A percentile compares a stretch with the other conserved stretches of the same genome.
Conservation (phyloP, 176 grass and related monocot species). For the Juncus inflexus region DNA sequence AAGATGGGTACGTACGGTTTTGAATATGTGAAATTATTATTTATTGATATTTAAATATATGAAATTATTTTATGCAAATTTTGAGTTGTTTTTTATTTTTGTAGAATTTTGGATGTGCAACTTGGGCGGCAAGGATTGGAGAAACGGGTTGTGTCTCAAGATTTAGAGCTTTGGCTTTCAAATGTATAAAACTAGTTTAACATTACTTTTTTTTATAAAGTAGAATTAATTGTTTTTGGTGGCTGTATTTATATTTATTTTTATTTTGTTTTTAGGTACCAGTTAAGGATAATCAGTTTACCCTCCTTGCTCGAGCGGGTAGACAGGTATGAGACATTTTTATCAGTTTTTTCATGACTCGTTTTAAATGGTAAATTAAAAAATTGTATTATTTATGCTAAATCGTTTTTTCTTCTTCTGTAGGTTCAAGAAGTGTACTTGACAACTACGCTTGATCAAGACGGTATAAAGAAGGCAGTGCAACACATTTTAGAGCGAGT, state of each 20-base stretch:
- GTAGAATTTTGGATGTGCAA: constrained; percentile 73
- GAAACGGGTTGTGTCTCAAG: constrained; percentile 96
- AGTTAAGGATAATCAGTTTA: constrained; percentile 83
- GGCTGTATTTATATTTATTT: constrained; percentile 5
- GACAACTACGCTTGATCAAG: constrained; percentile 80
- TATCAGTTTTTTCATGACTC: too few relatives aligned
- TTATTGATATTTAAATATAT: too few relatives aligned
- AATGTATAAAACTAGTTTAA: constrained; percentile 43
- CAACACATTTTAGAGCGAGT: constrained; percentile 75
- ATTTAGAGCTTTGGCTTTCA: constrained; percentile 96
- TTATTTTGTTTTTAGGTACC: constrained; percentile 49
- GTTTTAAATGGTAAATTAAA: too few relatives aligned
- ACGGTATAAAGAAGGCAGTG: constrained; percentile 80
- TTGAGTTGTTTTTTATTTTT: constrained; percentile 14
- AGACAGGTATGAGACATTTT: constrained; percentile 55
- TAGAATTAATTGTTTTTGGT: background rate
- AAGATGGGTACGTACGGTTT: constrained; percentile 64
- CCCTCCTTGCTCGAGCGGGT: constrained; percentile 93
- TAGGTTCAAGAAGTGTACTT: constrained; percentile 96
- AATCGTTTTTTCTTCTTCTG: background rate
- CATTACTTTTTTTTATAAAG: too few relatives aligned
- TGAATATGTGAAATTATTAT: background rate
- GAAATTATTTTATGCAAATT: background rate
- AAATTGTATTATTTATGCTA: too few relatives aligned
- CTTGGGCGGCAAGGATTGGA: constrained; percentile 77